These are phyloP conservation scores for Quercus ilex DNA, from an alignment of 306 rosid species.

Conservation along the genomic window DNA sequence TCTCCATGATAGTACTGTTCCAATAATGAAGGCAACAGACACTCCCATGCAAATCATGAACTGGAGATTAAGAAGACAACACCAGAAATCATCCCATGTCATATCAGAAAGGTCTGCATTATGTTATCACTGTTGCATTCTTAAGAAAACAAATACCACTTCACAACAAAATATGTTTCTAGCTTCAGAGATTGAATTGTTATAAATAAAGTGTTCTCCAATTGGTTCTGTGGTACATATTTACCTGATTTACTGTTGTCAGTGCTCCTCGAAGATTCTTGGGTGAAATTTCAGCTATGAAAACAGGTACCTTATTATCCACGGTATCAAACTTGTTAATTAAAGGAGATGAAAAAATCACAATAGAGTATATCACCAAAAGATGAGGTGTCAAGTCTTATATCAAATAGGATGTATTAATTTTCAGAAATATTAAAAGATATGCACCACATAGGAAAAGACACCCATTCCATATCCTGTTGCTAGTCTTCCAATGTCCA, in stretches of 20 bases:
- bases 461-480: conserved; percentile 99
- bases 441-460: conserved; percentile 74
- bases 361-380: conserved; percentile 5
- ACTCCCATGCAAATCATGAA: conserved; percentile 68
- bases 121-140: background rate
- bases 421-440: conserved; percentile 6
- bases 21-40: conserved; percentile 72
- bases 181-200: conserved; percentile 1
- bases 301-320: conserved; percentile 69
- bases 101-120: background rate
- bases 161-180: background rate
- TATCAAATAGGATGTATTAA: background rate
- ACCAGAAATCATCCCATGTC: background rate
- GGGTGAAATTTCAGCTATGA: conserved; percentile 91
- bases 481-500: conserved; percentile 86
- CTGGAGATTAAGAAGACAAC: conserved; percentile 33
- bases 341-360: conserved; percentile 4
- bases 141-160: background rate
- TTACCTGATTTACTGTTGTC: conserved; percentile 85
- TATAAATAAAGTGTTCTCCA: background rate
- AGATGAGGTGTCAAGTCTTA: background rate
- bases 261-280: conserved; percentile 79
- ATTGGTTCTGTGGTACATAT: background rate
- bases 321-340: conserved; percentile 15
- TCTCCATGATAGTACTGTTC: conserved; percentile 80